A percentile compares a stretch with the other conserved stretches of the same genome.
phyloP scores from a whole-genome alignment of 2,329 filamentous ascomycete genomes.

The Alternaria ethzedia region DNA sequence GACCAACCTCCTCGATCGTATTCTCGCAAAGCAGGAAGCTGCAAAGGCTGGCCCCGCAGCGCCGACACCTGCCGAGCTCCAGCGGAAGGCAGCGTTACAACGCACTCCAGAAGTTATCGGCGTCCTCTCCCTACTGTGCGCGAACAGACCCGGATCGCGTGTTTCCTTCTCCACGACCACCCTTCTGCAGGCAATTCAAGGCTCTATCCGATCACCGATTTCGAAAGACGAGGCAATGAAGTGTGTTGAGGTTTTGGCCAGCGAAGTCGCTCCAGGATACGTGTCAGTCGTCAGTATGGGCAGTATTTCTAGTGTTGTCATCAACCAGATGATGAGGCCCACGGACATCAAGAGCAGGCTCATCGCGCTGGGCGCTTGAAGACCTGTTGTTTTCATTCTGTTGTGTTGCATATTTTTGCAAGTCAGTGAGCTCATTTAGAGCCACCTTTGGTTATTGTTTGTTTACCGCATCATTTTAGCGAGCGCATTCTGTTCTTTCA shows the following conservation, averaged over 20 bases:
- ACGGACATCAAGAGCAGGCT: conserved; percentile 42
- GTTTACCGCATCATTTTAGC: neutral
- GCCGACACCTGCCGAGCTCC: conserved; percentile 51
- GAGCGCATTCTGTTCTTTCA: neutral
- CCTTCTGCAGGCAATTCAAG: conserved; percentile 52
- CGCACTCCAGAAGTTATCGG: conserved; percentile 54
- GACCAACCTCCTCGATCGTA: conserved; percentile 57
- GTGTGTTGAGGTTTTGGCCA: conserved; percentile 52
- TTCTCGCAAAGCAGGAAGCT: conserved; percentile 57
- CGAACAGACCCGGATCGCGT: conserved; percentile 42
- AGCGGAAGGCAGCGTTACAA: conserved; percentile 56
- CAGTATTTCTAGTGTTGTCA: conserved; percentile 52
- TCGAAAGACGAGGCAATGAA: conserved; percentile 53
- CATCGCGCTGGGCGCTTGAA: conserved; percentile 34
- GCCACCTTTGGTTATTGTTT: neutral
- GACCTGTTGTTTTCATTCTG: neutral
- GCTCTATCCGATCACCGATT: conserved; percentile 55
- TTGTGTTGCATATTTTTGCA: neutral
- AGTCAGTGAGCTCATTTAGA: neutral
- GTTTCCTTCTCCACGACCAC: conserved; percentile 54
- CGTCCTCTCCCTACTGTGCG: conserved; percentile 52
- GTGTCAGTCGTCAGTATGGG: conserved; percentile 49
- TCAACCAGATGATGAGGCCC: conserved; percentile 46
- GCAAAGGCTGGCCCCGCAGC: conserved; percentile 47
- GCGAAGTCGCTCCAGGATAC: conserved; percentile 54